A percentile compares a stretch with the other conserved stretches of the same genome.
Conservation (phyloP, 2,329 filamentous ascomycete genomes). For the Monilinia polystroma region DNA sequence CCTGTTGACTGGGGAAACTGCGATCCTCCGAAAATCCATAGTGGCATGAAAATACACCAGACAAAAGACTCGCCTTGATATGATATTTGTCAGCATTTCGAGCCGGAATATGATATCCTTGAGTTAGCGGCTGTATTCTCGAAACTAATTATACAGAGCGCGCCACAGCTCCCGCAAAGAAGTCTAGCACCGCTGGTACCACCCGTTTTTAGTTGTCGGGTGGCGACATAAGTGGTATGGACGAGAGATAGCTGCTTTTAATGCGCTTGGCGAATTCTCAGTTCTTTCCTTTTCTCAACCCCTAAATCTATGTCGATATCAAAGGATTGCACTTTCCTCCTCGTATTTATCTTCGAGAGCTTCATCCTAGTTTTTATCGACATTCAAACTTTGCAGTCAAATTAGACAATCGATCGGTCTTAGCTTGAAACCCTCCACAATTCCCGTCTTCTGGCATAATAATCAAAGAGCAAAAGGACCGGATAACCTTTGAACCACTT, state of each 20-base stretch:
- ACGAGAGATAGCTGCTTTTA: background rate
- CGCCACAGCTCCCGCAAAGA: background rate
- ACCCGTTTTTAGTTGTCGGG: background rate
- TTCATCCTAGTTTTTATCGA: conserved; percentile 5
- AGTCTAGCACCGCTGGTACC: background rate
- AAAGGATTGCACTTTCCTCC: background rate
- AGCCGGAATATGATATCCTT: background rate
- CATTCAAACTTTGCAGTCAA: background rate
- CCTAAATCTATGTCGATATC: background rate
- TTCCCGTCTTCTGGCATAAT: background rate
- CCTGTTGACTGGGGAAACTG: background rate
- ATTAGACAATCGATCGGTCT: background rate
- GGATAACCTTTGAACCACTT: background rate
- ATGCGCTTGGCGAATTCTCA: background rate
- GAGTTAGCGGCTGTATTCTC: background rate
- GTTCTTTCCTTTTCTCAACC: background rate
- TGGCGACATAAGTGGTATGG: background rate
- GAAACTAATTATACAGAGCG: background rate
- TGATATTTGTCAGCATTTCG: background rate
- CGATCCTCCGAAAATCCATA: background rate
- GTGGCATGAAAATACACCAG: background rate
- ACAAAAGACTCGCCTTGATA: background rate
- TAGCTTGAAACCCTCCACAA: background rate
- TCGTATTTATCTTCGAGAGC: background rate
- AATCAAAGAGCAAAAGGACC: background rate